Evolutionary conservation across 331 rosid species (phyloP).

Genomic region (Spiraea crenata): DNA sequence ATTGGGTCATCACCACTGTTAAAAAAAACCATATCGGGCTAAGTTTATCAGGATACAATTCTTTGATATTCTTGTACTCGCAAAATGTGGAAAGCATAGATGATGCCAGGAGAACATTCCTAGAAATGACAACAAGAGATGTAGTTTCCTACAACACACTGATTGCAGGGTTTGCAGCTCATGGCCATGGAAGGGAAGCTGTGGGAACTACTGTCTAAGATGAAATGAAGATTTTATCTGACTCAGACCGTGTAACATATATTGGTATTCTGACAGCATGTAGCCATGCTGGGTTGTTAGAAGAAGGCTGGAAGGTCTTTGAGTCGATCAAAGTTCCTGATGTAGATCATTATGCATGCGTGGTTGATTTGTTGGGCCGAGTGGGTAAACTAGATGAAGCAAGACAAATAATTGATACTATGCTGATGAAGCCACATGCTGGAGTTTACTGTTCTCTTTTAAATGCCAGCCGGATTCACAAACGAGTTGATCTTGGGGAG

Average conservation of each 20-base stretch:
- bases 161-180: constrained; percentile 60
- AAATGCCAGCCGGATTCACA: constrained; percentile 59
- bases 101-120: constrained; percentile 45
- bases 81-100: constrained; percentile 62
- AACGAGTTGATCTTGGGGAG: constrained; percentile 50
- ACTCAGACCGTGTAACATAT: constrained; percentile 60
- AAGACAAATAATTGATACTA: constrained; percentile 38
- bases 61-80: constrained; percentile 64
- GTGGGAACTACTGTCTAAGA: constrained; percentile 38
- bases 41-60: constrained; percentile 50
- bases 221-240: constrained; percentile 48
- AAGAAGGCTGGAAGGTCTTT: constrained; percentile 52
- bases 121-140: constrained; percentile 48
- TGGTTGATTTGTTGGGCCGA: constrained; percentile 66
- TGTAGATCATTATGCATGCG: constrained; percentile 62
- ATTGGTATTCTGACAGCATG: constrained; percentile 54
- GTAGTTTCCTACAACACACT: constrained; percentile 57
- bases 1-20: constrained; percentile 49
- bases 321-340: constrained; percentile 51
- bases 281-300: constrained; percentile 63
- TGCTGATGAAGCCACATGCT: constrained; percentile 63
- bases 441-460: constrained; percentile 64
- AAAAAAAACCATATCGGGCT: constrained; percentile 40
- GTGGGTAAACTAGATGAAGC: constrained; percentile 65
- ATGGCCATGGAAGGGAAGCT: constrained; percentile 59